Conservation (phyloP, 129 eudicot species). For the Flaveria robusta region DNA sequence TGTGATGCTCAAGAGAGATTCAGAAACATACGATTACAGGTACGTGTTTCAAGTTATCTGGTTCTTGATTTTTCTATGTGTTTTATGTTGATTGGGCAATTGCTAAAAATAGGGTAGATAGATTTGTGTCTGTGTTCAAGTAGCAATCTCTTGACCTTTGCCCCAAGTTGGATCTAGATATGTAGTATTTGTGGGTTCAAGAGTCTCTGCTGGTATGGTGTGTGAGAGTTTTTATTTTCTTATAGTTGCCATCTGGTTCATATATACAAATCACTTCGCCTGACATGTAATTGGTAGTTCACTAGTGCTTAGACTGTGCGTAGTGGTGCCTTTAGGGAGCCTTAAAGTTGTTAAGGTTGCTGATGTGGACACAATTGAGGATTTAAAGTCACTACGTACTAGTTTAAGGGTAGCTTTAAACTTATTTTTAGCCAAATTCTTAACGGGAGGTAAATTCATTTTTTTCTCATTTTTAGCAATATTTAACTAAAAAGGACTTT, state of each 20-base stretch:
- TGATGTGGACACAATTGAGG: too few relatives aligned
- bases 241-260: background rate
- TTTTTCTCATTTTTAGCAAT: too few relatives aligned
- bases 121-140: background rate
- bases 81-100: background rate
- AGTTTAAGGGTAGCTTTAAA: too few relatives aligned
- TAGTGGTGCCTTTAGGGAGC: too few relatives aligned
- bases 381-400: too few relatives aligned
- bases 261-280: background rate
- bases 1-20: constrained; percentile 95
- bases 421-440: too few relatives aligned
- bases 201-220: background rate
- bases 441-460: too few relatives aligned
- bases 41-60: constrained; percentile 6
- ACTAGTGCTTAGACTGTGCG: too few relatives aligned
- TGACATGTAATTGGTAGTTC: background rate
- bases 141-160: background rate
- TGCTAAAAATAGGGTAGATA: background rate
- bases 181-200: background rate
- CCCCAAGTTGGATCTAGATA: background rate
- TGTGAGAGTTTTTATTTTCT: background rate
- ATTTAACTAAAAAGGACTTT: too few relatives aligned
- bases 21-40: constrained; percentile 86
- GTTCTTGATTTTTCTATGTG: background rate
- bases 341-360: too few relatives aligned